Percentiles rank a stretch among this genome's conserved stretches.
Conservation (phyloP, 257 asterid species). For the Solanum sparsipilum region DNA sequence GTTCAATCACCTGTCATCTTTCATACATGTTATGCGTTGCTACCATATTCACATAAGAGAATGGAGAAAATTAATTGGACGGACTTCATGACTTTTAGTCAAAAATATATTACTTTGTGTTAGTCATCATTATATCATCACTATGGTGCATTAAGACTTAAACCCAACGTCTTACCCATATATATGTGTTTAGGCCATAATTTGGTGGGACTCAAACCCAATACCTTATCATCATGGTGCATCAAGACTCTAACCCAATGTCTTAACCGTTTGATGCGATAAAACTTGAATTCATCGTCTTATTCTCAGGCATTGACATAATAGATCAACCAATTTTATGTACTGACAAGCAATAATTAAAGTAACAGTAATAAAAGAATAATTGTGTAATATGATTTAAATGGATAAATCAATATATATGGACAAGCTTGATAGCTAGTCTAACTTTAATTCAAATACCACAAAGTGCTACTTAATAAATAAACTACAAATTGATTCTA, state of each 20-base stretch:
- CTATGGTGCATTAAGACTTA: not conserved
- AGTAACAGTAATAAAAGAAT: no score
- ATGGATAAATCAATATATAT: no score
- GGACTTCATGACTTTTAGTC: not conserved
- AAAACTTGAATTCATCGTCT: not conserved
- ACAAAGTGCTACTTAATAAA: no score
- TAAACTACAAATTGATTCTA: no score
- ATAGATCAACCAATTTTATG: not conserved
- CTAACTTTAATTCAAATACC: no score
- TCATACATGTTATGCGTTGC: not conserved
- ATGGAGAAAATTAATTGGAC: not conserved
- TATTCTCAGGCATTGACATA: not conserved
- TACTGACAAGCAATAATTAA: no score
- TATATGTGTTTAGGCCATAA: not conserved
- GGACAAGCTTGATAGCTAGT: no score
- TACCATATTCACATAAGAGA: not conserved
- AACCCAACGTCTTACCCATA: not conserved
- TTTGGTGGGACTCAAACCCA: not conserved
- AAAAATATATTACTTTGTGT: no score
- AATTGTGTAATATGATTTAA: no score
- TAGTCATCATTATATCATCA: not conserved
- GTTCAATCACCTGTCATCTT: not conserved
- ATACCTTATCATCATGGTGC: not conserved
- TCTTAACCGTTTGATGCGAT: no score
- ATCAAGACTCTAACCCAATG: not conserved